Evolutionary conservation across 1,284 basidiomycete genomes (phyloP), one percentile per base, ranked within the genome.

Genomic region (Lentinula novae-zelandiae): DNA sequence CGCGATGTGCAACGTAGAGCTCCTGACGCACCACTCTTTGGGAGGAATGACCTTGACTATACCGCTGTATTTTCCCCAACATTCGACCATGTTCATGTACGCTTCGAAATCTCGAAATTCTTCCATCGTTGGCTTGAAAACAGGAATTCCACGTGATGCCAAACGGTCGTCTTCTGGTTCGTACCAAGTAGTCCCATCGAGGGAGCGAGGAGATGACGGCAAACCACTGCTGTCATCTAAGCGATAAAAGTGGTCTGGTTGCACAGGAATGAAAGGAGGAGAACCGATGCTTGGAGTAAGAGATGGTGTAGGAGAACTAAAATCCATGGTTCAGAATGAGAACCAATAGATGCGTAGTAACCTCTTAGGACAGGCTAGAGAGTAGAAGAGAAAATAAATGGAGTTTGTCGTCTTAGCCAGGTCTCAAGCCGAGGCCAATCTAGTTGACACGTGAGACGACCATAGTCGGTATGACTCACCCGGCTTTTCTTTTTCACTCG

Each of bases 31-130:
- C 95, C 96, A 97, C 80, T 96, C 92, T 68, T 87, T 84, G 1
- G 95, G 95, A 46, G 95, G 95, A 64, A 98, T 90, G 65, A 98
- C 85, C 76, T 98, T 98, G 64, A 95, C 89, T 63, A 98, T 96
- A 20, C 95, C 95, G 66, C 92, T 94, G 60, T 82, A 81, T 72
- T 82, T 82, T 0, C 95, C 95, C 92, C 96, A 98, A 60, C 84
- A 82, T 71, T 95, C 93, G 44, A 97, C 82, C 62, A 76, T 84
- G 64, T 85, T 87, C 82, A 96, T 89, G 72, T 95, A 98, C 3
- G 73, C 85, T 70, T 96, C 94, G 71, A 96, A 96, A 71, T 96
- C 92, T 67, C 80, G 70, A 67, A 96, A 96, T 67, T 96, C 92
- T 57, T 89, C 87, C 83, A 95, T 87, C 1, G 90, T 87, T 5